phyloP scores from a whole-genome alignment of 768 basidiomycete species.

The Phaffia tasmanica region DNA sequence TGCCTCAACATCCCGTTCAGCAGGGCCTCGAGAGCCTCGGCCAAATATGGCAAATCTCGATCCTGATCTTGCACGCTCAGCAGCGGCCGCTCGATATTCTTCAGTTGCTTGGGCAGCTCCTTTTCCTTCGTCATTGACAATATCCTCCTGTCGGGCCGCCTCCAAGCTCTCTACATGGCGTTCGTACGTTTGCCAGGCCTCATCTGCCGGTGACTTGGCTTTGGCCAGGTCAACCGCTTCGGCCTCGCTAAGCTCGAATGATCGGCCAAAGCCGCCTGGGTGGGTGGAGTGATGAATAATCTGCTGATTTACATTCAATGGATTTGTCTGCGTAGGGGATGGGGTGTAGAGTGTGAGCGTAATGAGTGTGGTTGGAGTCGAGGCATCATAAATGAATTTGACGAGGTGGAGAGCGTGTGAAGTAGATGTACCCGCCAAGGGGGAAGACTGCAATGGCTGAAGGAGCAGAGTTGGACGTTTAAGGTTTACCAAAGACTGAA shows the following conservation, averaged over 20 bases:
- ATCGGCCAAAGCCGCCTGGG: conserved; percentile 70
- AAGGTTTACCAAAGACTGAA: conserved; percentile 88
- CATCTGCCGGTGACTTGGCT: no score
- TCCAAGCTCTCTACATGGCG: background rate
- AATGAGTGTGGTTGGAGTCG: conserved; percentile 71
- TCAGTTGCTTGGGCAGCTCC: conserved; percentile 9
- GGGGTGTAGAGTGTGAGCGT: conserved; percentile 64
- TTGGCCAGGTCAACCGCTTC: conserved; percentile 67
- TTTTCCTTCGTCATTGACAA: conserved; percentile 31
- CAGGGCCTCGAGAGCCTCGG: conserved; percentile 1
- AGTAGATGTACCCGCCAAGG: conserved; percentile 46
- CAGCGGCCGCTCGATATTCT: conserved; percentile 28
- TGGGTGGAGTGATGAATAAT: conserved; percentile 54
- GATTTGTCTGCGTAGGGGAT: conserved; percentile 40
- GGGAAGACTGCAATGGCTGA: conserved; percentile 39
- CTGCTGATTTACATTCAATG: conserved; percentile 26
- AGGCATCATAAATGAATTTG: conserved; percentile 87
- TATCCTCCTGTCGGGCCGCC: conserved; percentile 29
- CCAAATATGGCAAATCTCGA: conserved; percentile 30
- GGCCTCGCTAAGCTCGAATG: conserved; percentile 62
- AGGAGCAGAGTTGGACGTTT: conserved; percentile 70
- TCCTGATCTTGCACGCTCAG: conserved; percentile 30
- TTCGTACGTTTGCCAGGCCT: conserved; percentile 42
- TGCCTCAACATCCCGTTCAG: conserved; percentile 33
- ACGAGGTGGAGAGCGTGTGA: conserved; percentile 51